Evolutionary conservation across 2,329 filamentous ascomycete genomes (phyloP).

Genomic region (Pyrenophora graminea): DNA sequence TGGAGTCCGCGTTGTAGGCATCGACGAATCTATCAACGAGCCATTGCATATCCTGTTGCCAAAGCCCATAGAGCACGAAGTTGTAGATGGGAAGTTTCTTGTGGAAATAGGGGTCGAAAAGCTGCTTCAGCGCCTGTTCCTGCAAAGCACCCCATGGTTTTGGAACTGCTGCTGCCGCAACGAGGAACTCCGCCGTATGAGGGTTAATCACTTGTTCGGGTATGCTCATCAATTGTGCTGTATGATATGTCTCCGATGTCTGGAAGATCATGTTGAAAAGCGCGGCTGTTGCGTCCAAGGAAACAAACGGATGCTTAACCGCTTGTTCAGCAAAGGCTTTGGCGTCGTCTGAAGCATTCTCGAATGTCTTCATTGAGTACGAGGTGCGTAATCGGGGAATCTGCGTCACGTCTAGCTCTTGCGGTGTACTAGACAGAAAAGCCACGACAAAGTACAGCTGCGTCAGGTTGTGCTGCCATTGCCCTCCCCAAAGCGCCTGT

Average conservation of each 20-base stretch:
- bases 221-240: conserved; percentile 60
- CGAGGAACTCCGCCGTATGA: conserved; percentile 77
- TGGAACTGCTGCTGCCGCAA: conserved; percentile 75
- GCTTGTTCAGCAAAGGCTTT: conserved; percentile 67
- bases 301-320: conserved; percentile 84
- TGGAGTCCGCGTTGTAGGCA: conserved; percentile 70
- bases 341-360: conserved; percentile 63
- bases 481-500: conserved; percentile 84
- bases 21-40: conserved; percentile 80
- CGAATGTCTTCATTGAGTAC: conserved; percentile 70
- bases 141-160: conserved; percentile 78
- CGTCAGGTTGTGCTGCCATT: conserved; percentile 83
- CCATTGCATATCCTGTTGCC: conserved; percentile 88
- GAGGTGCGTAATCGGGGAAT: conserved; percentile 81
- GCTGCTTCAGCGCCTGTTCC: conserved; percentile 72
- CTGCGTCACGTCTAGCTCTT: conserved; percentile 79
- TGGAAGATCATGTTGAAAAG: conserved; percentile 66
- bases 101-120: conserved; percentile 82
- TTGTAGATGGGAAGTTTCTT: conserved; percentile 78
- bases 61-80: conserved; percentile 88
- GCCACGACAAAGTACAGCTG: conserved; percentile 93
- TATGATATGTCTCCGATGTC: conserved; percentile 61
- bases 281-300: conserved; percentile 76
- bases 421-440: conserved; percentile 74
- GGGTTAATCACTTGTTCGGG: conserved; percentile 67